Evolutionary conservation across 305 asterid genomes (phyloP).

Genomic region (Fraxinus sp.): DNA sequence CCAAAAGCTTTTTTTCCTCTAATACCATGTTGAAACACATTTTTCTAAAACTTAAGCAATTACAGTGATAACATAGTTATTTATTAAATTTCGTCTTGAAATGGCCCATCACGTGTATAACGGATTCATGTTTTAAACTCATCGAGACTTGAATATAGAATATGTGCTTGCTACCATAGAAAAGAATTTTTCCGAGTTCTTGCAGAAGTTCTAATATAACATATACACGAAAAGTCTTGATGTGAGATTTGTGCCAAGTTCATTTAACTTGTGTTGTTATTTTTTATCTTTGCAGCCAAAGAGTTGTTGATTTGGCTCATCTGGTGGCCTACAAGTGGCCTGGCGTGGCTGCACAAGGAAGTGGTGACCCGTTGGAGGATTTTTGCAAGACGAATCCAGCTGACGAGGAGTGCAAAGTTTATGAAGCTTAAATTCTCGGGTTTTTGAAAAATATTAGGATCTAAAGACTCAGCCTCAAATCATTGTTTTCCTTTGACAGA

Average conservation of each 20-base stretch:
- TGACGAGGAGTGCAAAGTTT: constrained; percentile 83
- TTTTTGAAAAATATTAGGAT: constrained; percentile 5
- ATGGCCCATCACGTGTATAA: neutral
- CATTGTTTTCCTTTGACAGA: constrained; percentile 12
- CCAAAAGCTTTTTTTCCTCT: neutral
- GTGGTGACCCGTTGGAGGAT: constrained; percentile 81
- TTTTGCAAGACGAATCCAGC: constrained; percentile 66
- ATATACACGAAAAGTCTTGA: neutral
- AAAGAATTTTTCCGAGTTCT: neutral
- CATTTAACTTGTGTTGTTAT: neutral
- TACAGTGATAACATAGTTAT: neutral
- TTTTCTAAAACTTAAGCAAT: neutral
- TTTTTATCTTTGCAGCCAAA: constrained; percentile 54
- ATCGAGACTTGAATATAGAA: neutral
- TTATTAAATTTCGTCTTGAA: neutral
- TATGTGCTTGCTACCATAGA: neutral
- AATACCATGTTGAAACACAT: neutral
- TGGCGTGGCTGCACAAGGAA: constrained; percentile 44
- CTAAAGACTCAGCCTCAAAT: constrained; percentile 9
- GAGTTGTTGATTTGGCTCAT: constrained; percentile 93
- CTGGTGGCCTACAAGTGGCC: constrained; percentile 82
- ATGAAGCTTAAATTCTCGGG: constrained; percentile 41
- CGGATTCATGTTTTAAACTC: neutral
- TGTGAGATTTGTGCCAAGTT: neutral
- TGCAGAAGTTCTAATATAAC: neutral